Evolutionary conservation across 202 grass and related monocot species (phyloP).

Genomic region (Saccharum hybrid): DNA sequence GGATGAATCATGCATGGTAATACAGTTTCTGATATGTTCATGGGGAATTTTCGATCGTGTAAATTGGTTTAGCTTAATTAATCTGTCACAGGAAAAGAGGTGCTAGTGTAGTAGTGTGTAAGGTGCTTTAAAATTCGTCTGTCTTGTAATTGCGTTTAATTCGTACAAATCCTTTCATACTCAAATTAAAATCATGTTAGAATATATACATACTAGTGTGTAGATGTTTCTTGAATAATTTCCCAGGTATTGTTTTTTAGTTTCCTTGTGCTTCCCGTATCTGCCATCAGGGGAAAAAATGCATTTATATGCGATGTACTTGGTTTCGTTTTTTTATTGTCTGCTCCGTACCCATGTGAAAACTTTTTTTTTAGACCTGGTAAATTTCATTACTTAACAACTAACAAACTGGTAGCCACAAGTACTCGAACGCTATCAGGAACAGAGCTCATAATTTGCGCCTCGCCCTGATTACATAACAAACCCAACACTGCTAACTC

Average conservation of each 20-base stretch:
- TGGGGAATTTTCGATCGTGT: slow-evolving; percentile 31
- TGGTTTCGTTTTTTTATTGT: too few species aligned
- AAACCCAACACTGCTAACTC: too few species aligned
- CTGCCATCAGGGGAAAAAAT: too few species aligned
- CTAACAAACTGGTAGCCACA: too few species aligned
- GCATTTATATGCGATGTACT: too few species aligned
- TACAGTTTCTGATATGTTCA: slow-evolving; percentile 35
- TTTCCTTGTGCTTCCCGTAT: too few species aligned
- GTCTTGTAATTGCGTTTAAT: background rate
- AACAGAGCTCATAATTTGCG: too few species aligned
- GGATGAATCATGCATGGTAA: slow-evolving; percentile 18
- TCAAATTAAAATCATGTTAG: slow-evolving; percentile 13
- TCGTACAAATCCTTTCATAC: background rate
- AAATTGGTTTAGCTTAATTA: slow-evolving; percentile 54
- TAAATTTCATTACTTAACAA: too few species aligned
- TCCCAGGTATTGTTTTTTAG: background rate
- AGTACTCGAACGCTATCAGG: too few species aligned
- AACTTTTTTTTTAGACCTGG: too few species aligned
- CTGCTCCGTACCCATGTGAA: too few species aligned
- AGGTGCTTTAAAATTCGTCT: background rate
- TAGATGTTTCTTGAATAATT: slow-evolving; percentile 4
- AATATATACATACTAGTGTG: background rate
- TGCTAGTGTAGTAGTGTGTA: slow-evolving; percentile 40
- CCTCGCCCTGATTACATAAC: too few species aligned
- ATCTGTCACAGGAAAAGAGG: slow-evolving; percentile 27